Percentiles rank a stretch among this genome's conserved stretches.
These are phyloP conservation scores for Nannizzia gypsea DNA, from an alignment of 2,329 filamentous ascomycete genomes.

Conservation along the genomic window DNA sequence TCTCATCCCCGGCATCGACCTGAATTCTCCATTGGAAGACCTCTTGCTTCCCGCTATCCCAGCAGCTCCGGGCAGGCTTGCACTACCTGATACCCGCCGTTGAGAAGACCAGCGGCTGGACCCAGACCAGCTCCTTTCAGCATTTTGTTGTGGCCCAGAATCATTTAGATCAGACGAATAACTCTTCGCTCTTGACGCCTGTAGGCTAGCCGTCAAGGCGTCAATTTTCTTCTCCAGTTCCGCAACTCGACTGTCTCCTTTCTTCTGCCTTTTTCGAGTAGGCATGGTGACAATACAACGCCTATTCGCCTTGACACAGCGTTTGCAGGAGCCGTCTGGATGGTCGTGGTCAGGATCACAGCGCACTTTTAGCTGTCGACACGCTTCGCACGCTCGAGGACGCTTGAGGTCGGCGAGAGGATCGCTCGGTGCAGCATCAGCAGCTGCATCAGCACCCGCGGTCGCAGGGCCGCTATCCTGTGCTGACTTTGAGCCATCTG, in stretches of 20 bases:
- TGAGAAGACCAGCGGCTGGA: background rate
- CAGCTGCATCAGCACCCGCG: background rate
- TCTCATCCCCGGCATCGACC: slow-evolving; percentile 9
- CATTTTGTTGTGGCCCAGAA: background rate
- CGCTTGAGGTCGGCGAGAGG: slow-evolving; percentile 47
- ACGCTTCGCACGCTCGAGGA: slow-evolving; percentile 62
- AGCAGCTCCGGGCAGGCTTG: background rate
- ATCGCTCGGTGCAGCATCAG: slow-evolving; percentile 12
- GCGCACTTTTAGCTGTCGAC: slow-evolving; percentile 66
- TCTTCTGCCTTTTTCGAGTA: slow-evolving; percentile 72
- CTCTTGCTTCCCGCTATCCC: slow-evolving; percentile 22
- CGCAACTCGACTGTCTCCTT: slow-evolving; percentile 77
- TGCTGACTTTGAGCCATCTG: background rate
- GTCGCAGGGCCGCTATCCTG: background rate
- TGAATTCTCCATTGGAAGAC: slow-evolving; percentile 22
- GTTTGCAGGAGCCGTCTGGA: slow-evolving; percentile 54
- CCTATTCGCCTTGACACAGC: slow-evolving; percentile 70
- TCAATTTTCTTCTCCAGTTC: slow-evolving; percentile 91
- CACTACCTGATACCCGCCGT: background rate
- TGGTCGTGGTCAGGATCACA: slow-evolving; percentile 63
- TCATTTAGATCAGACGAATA: background rate
- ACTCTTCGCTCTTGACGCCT: slow-evolving; percentile 37
- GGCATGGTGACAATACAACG: slow-evolving; percentile 66
- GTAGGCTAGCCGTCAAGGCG: slow-evolving; percentile 67
- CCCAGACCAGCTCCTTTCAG: background rate